phyloP scores from a whole-genome alignment of 176 grass and related monocot species.

The Coix lacrymajobi region DNA sequence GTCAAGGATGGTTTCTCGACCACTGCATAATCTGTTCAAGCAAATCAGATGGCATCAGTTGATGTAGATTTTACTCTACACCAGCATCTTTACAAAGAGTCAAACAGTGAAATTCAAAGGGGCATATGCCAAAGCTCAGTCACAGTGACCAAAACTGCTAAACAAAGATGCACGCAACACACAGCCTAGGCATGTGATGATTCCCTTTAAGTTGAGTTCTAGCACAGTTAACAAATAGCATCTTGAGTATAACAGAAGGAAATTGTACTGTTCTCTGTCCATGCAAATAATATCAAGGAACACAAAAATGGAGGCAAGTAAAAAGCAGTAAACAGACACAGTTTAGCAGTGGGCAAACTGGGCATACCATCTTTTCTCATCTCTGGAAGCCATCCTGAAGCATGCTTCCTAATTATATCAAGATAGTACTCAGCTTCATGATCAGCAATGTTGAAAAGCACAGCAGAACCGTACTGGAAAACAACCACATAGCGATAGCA shows the following conservation, averaged over 20 bases:
- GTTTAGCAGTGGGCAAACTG: background rate
- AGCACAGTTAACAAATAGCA: background rate
- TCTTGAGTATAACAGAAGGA: background rate
- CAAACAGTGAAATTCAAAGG: background rate
- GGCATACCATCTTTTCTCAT: constrained; percentile 86
- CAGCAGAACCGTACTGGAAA: constrained; percentile 90
- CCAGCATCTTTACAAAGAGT: background rate
- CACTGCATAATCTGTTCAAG: constrained; percentile 77
- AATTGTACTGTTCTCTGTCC: background rate
- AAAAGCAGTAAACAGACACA: background rate
- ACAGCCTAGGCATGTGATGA: background rate
- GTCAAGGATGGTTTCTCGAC: constrained; percentile 65
- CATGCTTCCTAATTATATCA: constrained; percentile 85
- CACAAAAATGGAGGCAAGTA: background rate
- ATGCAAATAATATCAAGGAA: background rate
- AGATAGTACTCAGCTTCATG: constrained; percentile 89
- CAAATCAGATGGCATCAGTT: constrained; percentile 15
- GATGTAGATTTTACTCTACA: background rate
- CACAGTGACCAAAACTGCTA: background rate
- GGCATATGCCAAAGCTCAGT: background rate
- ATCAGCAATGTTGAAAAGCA: constrained; percentile 89
- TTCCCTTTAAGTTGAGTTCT: background rate
- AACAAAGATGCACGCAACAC: background rate
- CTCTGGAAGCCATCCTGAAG: constrained; percentile 77
- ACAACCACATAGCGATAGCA: constrained; percentile 76